These are phyloP conservation scores for Passiflora organensis DNA, from an alignment of 345 rosid genomes.

Conservation along the genomic window DNA sequence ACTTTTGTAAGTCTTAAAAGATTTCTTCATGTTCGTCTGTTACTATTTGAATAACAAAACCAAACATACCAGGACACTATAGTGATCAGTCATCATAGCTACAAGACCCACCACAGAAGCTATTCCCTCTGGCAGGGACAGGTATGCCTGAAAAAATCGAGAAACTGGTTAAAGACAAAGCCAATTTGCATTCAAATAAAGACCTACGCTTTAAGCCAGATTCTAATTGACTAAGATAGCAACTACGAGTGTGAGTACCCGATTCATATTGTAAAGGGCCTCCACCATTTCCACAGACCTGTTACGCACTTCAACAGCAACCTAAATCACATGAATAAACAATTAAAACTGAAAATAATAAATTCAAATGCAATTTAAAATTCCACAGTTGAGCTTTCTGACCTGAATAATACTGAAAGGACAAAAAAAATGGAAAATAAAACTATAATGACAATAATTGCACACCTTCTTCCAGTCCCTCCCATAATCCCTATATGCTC, in stretches of 20 bases:
- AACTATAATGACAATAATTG: not conserved
- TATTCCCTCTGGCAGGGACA: conserved; percentile 91
- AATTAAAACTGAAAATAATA: not conserved
- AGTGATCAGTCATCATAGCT: conserved; percentile 99
- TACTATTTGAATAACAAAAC: not conserved
- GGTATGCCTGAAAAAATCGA: conserved; percentile 56
- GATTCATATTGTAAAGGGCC: conserved; percentile 27
- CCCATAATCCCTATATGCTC: conserved; percentile 23
- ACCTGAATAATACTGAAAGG: not conserved
- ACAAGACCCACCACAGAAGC: conserved; percentile 92
- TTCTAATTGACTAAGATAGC: not conserved
- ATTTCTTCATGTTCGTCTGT: too few species aligned
- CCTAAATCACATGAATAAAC: conserved; percentile 20
- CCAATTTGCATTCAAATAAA: too few species aligned
- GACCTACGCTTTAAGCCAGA: too few species aligned
- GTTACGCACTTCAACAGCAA: conserved; percentile 24
- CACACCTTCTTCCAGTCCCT: conserved; percentile 21
- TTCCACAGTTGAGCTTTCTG: too few species aligned
- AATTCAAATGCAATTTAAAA: not conserved
- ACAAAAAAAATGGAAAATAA: not conserved
- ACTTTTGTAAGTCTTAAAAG: too few species aligned
- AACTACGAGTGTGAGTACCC: conserved; percentile 13
- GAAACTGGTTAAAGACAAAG: not conserved
- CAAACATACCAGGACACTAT: conserved; percentile 68
- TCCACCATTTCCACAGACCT: conserved; percentile 27